phyloP scores from a whole-genome alignment of 495 filamentous ascomycete species.

The Daldinia concentrica region DNA sequence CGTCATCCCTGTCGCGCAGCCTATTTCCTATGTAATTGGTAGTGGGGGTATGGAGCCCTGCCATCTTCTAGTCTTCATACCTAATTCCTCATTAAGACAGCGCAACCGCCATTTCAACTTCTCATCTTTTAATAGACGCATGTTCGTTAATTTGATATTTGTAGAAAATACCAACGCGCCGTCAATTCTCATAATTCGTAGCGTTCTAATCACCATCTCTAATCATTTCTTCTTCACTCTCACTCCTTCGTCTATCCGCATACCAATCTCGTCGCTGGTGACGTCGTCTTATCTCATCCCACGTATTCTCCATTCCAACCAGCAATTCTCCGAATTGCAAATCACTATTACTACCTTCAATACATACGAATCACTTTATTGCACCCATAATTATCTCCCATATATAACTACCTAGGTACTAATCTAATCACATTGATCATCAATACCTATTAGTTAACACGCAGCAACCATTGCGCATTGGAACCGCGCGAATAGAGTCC shows the following conservation, averaged over 20 bases:
- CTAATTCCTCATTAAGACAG: background rate
- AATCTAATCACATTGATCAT: constrained; percentile 2
- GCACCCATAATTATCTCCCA: constrained; percentile 12
- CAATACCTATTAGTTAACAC: background rate
- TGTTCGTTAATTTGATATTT: background rate
- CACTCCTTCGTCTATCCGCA: constrained; percentile 1
- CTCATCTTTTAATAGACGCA: background rate
- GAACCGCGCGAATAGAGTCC: background rate
- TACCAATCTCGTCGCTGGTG: constrained; percentile 28
- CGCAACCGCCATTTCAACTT: background rate
- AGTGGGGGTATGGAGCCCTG: constrained; percentile 13
- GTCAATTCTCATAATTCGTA: background rate
- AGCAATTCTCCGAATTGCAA: constrained; percentile 27
- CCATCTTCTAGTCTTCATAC: background rate
- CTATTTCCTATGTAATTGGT: constrained; percentile 11
- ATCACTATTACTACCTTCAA: constrained; percentile 1
- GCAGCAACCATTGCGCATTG: background rate
- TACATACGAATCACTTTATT: constrained; percentile 14
- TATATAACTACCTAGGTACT: constrained; percentile 10
- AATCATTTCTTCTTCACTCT: constrained; percentile 1
- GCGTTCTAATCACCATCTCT: background rate
- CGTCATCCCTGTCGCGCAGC: constrained; percentile 8
- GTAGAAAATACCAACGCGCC: background rate
- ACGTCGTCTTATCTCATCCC: constrained; percentile 40
- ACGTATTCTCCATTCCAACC: constrained; percentile 29